Conservation (phyloP, 345 rosid genomes). For the Eucalyptus marginata region DNA sequence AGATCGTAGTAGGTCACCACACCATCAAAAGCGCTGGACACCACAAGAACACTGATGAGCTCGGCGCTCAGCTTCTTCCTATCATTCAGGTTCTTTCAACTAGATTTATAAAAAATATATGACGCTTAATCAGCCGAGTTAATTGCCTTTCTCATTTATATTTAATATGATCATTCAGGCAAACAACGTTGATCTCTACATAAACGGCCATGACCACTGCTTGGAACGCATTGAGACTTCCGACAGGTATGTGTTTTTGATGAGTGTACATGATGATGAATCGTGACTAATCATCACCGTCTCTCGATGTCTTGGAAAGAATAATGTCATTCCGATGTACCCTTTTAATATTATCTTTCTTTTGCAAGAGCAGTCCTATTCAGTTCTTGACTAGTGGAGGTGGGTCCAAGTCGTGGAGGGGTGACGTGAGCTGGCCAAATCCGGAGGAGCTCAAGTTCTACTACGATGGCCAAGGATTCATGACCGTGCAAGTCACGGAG, state of each 20-base stretch:
- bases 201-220: constrained; percentile 49
- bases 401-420: constrained; percentile 85
- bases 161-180: constrained; percentile 3
- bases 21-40: constrained; percentile 36
- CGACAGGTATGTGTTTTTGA: constrained; percentile 6
- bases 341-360: neutral
- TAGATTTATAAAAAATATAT: neutral
- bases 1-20: constrained; percentile 43
- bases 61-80: constrained; percentile 21
- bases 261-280: neutral
- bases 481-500: constrained; percentile 32
- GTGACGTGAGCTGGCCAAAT: constrained; percentile 13
- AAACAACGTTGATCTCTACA: constrained; percentile 28
- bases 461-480: constrained; percentile 80
- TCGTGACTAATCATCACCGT: neutral
- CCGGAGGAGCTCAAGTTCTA: constrained; percentile 34
- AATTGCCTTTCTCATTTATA: neutral
- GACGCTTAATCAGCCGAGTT: neutral
- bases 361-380: constrained; percentile 15
- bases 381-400: constrained; percentile 77
- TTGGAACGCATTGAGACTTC: constrained; percentile 18
- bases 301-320: neutral
- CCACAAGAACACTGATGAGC: constrained; percentile 30
- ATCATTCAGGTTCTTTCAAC: constrained; percentile 14
- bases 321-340: neutral